Percentiles rank a stretch among this genome's conserved stretches.
Evolutionary conservation across 1,284 basidiomycete genomes (phyloP).

Genomic region (Leccinum griseonigrum): DNA sequence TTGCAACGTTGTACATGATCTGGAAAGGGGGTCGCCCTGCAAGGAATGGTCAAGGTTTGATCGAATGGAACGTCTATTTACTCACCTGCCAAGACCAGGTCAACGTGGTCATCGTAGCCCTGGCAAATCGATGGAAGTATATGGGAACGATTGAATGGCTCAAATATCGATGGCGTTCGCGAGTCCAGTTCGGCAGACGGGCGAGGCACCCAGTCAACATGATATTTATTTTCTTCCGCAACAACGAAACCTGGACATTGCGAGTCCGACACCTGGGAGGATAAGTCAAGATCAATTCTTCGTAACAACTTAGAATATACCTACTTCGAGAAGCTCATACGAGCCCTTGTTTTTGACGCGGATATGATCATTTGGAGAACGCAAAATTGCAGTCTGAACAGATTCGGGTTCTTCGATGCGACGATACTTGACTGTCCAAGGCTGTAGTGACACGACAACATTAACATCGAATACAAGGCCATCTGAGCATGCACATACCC

Average conservation of each 20-base stretch:
- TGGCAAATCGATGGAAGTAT: slow-evolving; percentile 80
- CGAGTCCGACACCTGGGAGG: slow-evolving; percentile 69
- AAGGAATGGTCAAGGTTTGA: neutral
- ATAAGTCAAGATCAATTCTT: slow-evolving; percentile 4
- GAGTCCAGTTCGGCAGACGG: slow-evolving; percentile 64
- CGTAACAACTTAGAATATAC: slow-evolving; percentile 13
- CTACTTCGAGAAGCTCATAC: slow-evolving; percentile 74
- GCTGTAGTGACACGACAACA: slow-evolving; percentile 42
- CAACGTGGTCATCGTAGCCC: slow-evolving; percentile 74
- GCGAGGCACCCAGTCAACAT: slow-evolving; percentile 73
- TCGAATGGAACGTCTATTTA: slow-evolving; percentile 1
- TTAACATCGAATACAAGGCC: slow-evolving; percentile 3
- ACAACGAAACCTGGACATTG: slow-evolving; percentile 81
- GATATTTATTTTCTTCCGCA: slow-evolving; percentile 58
- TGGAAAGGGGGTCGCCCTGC: slow-evolving; percentile 83
- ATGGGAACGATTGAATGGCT: slow-evolving; percentile 63
- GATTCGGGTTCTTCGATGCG: slow-evolving; percentile 48
- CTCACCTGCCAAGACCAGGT: slow-evolving; percentile 75
- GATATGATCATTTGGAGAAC: slow-evolving; percentile 70
- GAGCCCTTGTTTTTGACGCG: slow-evolving; percentile 66
- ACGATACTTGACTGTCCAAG: slow-evolving; percentile 83
- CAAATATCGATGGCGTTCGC: slow-evolving; percentile 52
- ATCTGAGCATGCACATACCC: slow-evolving; percentile 48
- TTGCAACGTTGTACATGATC: slow-evolving; percentile 77
- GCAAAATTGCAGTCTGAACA: slow-evolving; percentile 46